Evolutionary conservation across 148 eudicot species (phyloP).

Genomic region (Heliosperma pusillum): DNA sequence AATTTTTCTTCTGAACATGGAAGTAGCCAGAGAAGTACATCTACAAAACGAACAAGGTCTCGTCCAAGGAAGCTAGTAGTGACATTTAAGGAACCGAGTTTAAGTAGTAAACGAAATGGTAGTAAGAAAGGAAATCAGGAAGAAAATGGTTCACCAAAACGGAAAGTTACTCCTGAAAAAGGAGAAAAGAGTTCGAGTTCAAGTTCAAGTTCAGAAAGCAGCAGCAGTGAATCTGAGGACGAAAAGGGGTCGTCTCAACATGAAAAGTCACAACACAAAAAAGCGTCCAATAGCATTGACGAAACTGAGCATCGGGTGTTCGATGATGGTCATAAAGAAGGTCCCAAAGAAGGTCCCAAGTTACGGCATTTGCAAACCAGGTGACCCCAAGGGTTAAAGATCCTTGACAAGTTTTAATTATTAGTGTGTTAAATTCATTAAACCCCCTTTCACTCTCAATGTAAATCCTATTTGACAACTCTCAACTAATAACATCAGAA

Average conservation of each 20-base stretch:
- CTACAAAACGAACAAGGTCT: slow-evolving; percentile 22
- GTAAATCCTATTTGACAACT: neutral
- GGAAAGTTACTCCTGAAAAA: slow-evolving; percentile 9
- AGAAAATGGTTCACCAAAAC: slow-evolving; percentile 10
- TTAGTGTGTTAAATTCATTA: too few species aligned
- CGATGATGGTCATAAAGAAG: slow-evolving; percentile 3
- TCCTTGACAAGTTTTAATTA: neutral
- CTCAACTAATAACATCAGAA: neutral
- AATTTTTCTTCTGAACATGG: slow-evolving; percentile 22
- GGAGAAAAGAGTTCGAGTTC: slow-evolving; percentile 24
- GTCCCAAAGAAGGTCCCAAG: slow-evolving; percentile 20
- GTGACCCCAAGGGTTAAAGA: slow-evolving; percentile 17
- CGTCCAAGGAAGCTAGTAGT: slow-evolving; percentile 33
- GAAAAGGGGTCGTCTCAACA: neutral
- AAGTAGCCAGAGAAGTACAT: slow-evolving; percentile 24
- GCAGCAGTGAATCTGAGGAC: slow-evolving; percentile 36
- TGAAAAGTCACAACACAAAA: slow-evolving; percentile 5
- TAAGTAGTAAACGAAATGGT: slow-evolving; percentile 22
- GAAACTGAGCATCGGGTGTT: slow-evolving; percentile 17
- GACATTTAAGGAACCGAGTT: slow-evolving; percentile 41
- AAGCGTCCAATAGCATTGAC: neutral
- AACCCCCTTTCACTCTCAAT: neutral
- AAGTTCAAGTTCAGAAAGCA: slow-evolving; percentile 30
- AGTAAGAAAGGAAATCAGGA: slow-evolving; percentile 22
- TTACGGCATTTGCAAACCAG: slow-evolving; percentile 38